Base-by-base conservation (phyloP, 768 basidiomycete genomes). In the Leccinellum luteum region DNA sequence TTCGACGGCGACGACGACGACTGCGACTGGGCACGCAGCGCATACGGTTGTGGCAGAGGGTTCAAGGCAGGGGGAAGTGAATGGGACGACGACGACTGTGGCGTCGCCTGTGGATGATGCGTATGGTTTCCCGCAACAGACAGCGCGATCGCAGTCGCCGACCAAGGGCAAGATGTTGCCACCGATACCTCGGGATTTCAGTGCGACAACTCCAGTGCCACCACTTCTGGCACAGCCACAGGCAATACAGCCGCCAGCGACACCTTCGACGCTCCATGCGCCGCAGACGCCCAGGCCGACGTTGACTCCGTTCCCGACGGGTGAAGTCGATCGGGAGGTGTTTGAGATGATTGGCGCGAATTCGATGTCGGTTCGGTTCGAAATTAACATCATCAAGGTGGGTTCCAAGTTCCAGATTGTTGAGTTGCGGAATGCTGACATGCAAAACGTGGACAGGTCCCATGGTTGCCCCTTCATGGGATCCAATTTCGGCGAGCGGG, bases 321-420 rank as follows among this genome's bases (percentile, higher is more conserved):
- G 86, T 4, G 85, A 85, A 64, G 83, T 87, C 8, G 84, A 86
- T 59, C 76, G 79, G 19, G 85, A 87, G 25, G 68, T 86, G 54
- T 89, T 91, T 63, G 92, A 91, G 64, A 83, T 71, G 61, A 83
- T 90, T 69, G 86, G 85, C 27, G 84, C 85, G 56, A 92, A 86
- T 71, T 85, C 85, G 44, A 70, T 98, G 60, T 87, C 92, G 61
- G 96, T 99, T 12, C 83, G 93, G 60, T 99, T 98, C 72, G 96
- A 99, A 74, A 92, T 98, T 58, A 95, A 90, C 70, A 89, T 99
- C 63, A 92, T 99, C 71, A 98, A 98, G 84, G 94, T 95, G 62
- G 17, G 86, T 73, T 28, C 14, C 21, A 41, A n/a, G 7, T 45
- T 25, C 3, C 7, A 7, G 12, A 3, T 21, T 25, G 61, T 25